Conservation (phyloP, 345 rosid species). For the Bretschneidera sinensis region DNA sequence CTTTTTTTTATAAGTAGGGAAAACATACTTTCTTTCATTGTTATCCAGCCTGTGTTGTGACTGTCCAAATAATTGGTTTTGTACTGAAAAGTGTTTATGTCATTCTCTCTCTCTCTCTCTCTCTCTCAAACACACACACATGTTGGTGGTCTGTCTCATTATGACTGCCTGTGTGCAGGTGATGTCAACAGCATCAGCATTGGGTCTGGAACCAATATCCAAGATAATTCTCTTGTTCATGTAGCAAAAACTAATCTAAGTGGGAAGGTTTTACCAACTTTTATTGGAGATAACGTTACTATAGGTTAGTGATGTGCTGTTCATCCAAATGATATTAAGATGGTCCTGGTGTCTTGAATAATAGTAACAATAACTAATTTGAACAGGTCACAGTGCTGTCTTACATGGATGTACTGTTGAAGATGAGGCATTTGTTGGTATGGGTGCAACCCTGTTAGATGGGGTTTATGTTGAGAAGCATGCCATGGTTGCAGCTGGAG, state of each 20-base stretch:
- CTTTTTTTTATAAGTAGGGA: too few species aligned
- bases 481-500: conserved; percentile 90
- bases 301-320: conserved; percentile 37
- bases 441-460: conserved; percentile 80
- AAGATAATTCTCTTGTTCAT: conserved; percentile 75
- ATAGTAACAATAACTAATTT: conserved; percentile 2
- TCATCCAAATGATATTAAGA: neutral
- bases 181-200: conserved; percentile 69
- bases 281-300: conserved; percentile 78
- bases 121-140: neutral
- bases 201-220: conserved; percentile 79
- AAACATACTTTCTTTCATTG: too few species aligned
- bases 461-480: conserved; percentile 86
- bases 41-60: too few species aligned
- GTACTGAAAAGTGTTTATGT: too few species aligned
- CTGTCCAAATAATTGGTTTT: too few species aligned
- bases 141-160: neutral
- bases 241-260: conserved; percentile 79
- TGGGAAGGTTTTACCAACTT: conserved; percentile 75
- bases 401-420: conserved; percentile 88
- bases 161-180: conserved; percentile 29
- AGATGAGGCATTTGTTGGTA: conserved; percentile 79
- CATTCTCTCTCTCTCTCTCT: too few species aligned
- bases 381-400: conserved; percentile 85
- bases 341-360: conserved; percentile 6